A percentile compares a stretch with the other conserved stretches of the same genome.
Conservation (phyloP, 129 eudicot species). For the Chrysanthemum makinoi region DNA sequence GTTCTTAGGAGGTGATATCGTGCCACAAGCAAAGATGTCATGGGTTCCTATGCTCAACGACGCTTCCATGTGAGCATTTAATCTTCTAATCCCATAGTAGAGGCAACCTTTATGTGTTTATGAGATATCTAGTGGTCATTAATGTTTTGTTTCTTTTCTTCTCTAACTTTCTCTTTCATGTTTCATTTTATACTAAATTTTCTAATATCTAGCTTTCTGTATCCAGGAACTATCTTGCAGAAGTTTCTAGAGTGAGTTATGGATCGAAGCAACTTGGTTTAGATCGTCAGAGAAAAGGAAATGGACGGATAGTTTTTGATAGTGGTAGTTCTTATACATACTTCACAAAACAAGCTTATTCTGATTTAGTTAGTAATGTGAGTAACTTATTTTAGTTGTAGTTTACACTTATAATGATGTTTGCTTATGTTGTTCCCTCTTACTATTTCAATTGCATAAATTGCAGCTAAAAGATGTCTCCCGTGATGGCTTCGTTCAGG, state of each 20-base stretch:
- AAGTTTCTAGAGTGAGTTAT: slow-evolving; percentile 47
- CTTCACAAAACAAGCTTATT: slow-evolving; percentile 64
- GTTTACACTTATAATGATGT: background rate
- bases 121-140: background rate
- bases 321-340: slow-evolving; percentile 87
- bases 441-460: slow-evolving; percentile 2
- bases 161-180: background rate
- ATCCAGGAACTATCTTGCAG: slow-evolving; percentile 58
- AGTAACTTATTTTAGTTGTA: slow-evolving; percentile 18
- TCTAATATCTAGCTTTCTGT: slow-evolving; percentile 21
- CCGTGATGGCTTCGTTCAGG: slow-evolving; percentile 48
- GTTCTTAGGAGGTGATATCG: slow-evolving; percentile 76
- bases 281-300: slow-evolving; percentile 38
- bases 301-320: slow-evolving; percentile 52
- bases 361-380: slow-evolving; percentile 47
- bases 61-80: slow-evolving; percentile 53
- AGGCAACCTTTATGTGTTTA: background rate
- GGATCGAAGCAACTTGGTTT: slow-evolving; percentile 51
- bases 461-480: slow-evolving; percentile 57
- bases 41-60: slow-evolving; percentile 76
- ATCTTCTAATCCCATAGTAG: slow-evolving; percentile 5
- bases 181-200: slow-evolving; percentile 3
- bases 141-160: background rate
- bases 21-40: slow-evolving; percentile 56
- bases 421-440: background rate